Percentiles rank a stretch among this genome's conserved stretches.
Evolutionary conservation across 1,139 yeast species (phyloP).

Genomic region (Hansenula sp.): DNA sequence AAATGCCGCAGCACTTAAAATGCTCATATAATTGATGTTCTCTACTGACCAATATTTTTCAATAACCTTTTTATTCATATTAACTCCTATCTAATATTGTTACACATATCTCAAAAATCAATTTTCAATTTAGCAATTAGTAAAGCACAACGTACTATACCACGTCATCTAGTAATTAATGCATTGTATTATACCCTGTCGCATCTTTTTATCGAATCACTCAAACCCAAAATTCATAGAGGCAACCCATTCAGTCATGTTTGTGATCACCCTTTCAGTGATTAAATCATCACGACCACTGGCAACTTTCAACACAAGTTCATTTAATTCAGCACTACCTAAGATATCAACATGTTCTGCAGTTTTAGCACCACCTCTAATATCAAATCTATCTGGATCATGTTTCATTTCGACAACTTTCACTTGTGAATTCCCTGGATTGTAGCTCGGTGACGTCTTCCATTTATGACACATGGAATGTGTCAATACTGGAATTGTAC

Average conservation of each 20-base stretch:
- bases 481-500: constrained; percentile 84
- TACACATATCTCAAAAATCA: no score
- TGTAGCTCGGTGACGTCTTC: constrained; percentile 66
- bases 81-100: no score
- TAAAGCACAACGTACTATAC: no score
- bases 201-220: neutral
- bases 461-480: constrained; percentile 83
- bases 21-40: no score
- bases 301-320: constrained; percentile 75
- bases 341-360: constrained; percentile 97
- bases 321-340: constrained; percentile 91
- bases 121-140: no score
- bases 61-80: no score
- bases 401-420: constrained; percentile 87
- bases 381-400: constrained; percentile 90
- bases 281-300: constrained; percentile 73
- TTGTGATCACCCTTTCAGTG: constrained; percentile 55
- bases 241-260: constrained; percentile 47
- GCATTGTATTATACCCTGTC: no score
- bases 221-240: constrained; percentile 31
- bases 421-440: constrained; percentile 73
- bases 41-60: no score
- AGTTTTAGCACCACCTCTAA: constrained; percentile 95
- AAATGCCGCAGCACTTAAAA: no score
- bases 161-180: no score